Evolutionary conservation across 208 protist genomes (phyloP), one percentile per base, ranked within the genome.

Genomic region (Wallacemonas sp.): DNA sequence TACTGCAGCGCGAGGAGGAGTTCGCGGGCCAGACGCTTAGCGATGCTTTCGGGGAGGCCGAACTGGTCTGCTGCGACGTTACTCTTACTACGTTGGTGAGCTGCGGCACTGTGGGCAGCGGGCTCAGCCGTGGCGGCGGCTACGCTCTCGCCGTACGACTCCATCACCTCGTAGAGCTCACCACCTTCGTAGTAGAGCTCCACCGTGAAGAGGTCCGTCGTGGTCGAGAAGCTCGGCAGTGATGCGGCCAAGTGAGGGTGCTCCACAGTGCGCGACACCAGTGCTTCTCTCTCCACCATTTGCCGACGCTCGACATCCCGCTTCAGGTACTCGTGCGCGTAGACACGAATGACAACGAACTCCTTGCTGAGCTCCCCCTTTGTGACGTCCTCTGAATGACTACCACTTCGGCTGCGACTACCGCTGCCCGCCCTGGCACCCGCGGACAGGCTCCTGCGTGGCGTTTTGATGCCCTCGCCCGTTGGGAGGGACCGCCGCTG

Each of bases 181-280:
- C 85, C 88, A 19, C 77, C 80, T 9, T 66, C 44, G 68, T 80
- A 92, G 53, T 75, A 80, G 47, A 67, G 62, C 66, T 92, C 76
- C 19, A 86, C 72, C 12, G 83, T 11, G 51, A 86, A 88, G 21
- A 92, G 51, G 41, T 92, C 85, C 1, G 76, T 76, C n/a, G 61
- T 51, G 1, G 83, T 82, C 17, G 72, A 56, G 59, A 94, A 91
- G 2, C 75, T 44, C 1, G 58, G 15, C n/a, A 73, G 31, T 8
- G 69, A 49, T 11, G 71, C 34, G 1, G 82, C 69, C 15, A 91
- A 69, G 56, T 86, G 59, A 1, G 80, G 75, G 60, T 95, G 88
- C 9, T 26, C n/a, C 0, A 61, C 70, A 6, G 67, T 55, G 33
- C 83, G 65, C 12, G 44, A 24, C 0, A 82, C 66, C 51, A 95